Conservation (phyloP, 2,329 filamentous ascomycete species). For the Venturia pyrina region DNA sequence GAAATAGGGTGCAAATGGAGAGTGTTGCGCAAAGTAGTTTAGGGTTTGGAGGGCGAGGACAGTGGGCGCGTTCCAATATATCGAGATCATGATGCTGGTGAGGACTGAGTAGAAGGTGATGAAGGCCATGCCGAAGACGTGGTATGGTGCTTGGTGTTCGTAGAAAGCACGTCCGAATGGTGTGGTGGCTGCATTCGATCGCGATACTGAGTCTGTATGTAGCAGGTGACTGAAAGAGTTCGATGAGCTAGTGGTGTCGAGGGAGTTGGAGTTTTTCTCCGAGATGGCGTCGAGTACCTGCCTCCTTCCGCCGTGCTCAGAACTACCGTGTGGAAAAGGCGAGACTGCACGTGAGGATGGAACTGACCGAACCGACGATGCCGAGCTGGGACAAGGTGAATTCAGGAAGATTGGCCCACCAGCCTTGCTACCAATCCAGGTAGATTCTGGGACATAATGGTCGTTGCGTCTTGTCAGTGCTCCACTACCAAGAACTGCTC, state of each 20-base stretch:
- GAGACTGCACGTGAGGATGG: neutral
- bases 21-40: slow-evolving; percentile 22
- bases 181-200: slow-evolving; percentile 19
- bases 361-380: neutral
- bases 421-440: slow-evolving; percentile 44
- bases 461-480: slow-evolving; percentile 39
- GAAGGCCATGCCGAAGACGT: slow-evolving; percentile 36
- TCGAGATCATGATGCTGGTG: slow-evolving; percentile 35
- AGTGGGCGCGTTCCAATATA: slow-evolving; percentile 43
- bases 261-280: neutral
- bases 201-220: slow-evolving; percentile 13
- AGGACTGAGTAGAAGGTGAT: slow-evolving; percentile 43
- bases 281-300: neutral
- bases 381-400: slow-evolving; percentile 13
- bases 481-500: slow-evolving; percentile 44
- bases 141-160: slow-evolving; percentile 39
- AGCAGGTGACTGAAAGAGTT: slow-evolving; percentile 17
- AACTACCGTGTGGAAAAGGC: neutral
- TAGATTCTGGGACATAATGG: slow-evolving; percentile 35
- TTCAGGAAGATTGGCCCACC: slow-evolving; percentile 41
- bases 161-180: slow-evolving; percentile 50
- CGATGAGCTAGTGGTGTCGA: slow-evolving; percentile 13
- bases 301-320: neutral
- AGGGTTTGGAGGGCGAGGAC: slow-evolving; percentile 40
- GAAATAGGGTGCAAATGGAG: slow-evolving; percentile 17